A percentile compares a stretch with the other conserved stretches of the same genome.
These are phyloP conservation scores for Ophiosphaerella korrae DNA, from an alignment of 2,329 filamentous ascomycete species.

Conservation along the genomic window DNA sequence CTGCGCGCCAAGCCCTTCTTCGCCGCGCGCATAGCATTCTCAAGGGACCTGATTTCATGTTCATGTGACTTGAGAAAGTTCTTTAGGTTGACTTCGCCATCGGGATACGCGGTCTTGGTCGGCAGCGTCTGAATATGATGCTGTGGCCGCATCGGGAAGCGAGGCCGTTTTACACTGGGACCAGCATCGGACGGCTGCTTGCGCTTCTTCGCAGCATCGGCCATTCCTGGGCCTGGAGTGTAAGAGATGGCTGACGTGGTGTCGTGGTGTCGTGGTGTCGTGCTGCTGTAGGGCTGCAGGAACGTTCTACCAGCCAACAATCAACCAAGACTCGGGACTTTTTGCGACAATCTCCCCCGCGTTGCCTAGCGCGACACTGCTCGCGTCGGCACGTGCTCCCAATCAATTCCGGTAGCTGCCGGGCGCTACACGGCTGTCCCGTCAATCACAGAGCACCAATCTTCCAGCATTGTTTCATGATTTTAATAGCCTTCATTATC, in stretches of 20 bases:
- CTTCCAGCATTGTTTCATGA: conserved; percentile 1
- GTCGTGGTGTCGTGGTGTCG: background rate
- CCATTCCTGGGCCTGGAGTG: conserved; percentile 16
- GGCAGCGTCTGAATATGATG: conserved; percentile 37
- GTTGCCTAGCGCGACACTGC: conserved; percentile 6
- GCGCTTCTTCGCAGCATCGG: conserved; percentile 30
- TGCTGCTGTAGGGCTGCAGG: background rate
- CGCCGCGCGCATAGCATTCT: conserved; percentile 78
- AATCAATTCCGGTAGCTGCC: background rate
- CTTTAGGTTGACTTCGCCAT: conserved; percentile 82
- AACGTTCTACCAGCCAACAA: background rate
- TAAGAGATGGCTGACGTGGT: background rate
- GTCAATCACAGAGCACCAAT: too few relatives aligned
- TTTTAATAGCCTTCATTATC: background rate
- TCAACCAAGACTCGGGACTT: background rate
- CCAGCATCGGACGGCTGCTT: conserved; percentile 21
- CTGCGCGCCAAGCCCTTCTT: conserved; percentile 68
- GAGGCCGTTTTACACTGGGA: conserved; percentile 27
- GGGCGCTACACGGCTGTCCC: background rate
- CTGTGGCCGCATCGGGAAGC: conserved; percentile 32
- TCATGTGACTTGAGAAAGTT: conserved; percentile 84
- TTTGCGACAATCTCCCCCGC: conserved; percentile 1
- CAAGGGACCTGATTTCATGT: conserved; percentile 85
- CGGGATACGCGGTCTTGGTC: conserved; percentile 59
- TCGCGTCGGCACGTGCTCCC: conserved; percentile 16